These are phyloP conservation scores for Malus domestica DNA, from an alignment of 306 rosid species.

Conservation along the genomic window ASM211411v1 NC_041802.1:22763501-22764000, in stretches of 20 bases:
- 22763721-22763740: no score
- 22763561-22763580: not conserved
- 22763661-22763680: not conserved
- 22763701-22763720: not conserved
- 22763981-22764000: not conserved
- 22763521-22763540: not conserved
- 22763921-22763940: no score
- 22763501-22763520: not conserved
- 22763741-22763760: no score
- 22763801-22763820: no score
- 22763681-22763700: no score
- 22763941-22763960: not conserved
- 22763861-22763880: no score
- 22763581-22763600: not conserved
- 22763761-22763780: no score
- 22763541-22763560: not conserved
- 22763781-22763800: no score
- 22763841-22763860: no score
- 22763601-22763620: not conserved
- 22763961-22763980: not conserved
- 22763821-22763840: no score
- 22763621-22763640: not conserved
- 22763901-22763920: not conserved
- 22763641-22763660: not conserved
- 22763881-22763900: not conserved